Conservation (phyloP, 352 stramenopile species). For the Pythium monospermum region DNA sequence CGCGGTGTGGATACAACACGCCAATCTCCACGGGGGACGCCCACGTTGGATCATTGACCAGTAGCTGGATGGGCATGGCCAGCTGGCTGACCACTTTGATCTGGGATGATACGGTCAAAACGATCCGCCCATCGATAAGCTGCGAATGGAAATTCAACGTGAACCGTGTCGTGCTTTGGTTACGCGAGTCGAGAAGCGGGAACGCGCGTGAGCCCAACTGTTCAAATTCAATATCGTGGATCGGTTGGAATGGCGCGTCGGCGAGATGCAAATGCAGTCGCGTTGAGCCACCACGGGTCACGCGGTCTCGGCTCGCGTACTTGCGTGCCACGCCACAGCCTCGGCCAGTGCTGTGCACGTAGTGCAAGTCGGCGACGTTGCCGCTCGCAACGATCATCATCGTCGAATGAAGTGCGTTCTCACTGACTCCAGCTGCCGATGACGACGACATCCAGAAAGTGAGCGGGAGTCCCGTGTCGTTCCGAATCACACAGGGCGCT, state of each 20-base stretch:
- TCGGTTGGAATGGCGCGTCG: conserved; percentile 53
- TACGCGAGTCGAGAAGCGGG: conserved; percentile 41
- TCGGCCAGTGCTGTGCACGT: conserved; percentile 49
- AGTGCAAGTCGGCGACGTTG: conserved; percentile 54
- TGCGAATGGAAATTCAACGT: conserved; percentile 58
- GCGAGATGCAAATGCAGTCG: conserved; percentile 59
- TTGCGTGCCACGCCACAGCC: conserved; percentile 65
- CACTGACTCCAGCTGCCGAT: conserved; percentile 30
- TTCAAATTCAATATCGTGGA: conserved; percentile 82
- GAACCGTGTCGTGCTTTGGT: conserved; percentile 47
- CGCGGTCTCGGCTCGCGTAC: conserved; percentile 57
- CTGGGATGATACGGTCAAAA: conserved; percentile 74
- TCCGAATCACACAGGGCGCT: conserved; percentile 72
- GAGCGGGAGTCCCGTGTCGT: conserved; percentile 66
- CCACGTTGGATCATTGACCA: conserved; percentile 82
- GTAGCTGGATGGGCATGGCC: conserved; percentile 62
- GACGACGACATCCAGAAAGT: conserved; percentile 63
- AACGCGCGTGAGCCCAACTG: conserved; percentile 64
- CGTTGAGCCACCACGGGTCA: conserved; percentile 35
- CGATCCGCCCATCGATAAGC: conserved; percentile 71
- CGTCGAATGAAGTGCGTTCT: neutral
- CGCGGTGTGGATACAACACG: conserved; percentile 43
- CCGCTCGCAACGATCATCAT: conserved; percentile 34
- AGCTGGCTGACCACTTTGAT: conserved; percentile 71
- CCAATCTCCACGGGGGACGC: conserved; percentile 65